phyloP scores from a whole-genome alignment of 768 basidiomycete species.

The Tubosaeta sp. region DNA sequence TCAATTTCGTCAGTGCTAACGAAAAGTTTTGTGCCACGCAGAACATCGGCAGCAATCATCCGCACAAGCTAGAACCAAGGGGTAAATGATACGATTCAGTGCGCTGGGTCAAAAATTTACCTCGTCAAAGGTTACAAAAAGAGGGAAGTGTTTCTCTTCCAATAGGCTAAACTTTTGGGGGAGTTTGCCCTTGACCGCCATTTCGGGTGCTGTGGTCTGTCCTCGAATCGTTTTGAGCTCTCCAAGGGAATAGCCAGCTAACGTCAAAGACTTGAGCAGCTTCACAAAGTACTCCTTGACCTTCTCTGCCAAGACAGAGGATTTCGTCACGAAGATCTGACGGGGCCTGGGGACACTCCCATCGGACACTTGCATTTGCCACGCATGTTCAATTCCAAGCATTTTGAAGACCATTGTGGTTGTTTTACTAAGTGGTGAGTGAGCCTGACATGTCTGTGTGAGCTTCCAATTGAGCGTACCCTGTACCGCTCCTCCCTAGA shows the following conservation, averaged over 20 bases:
- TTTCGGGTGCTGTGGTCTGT: slow-evolving; percentile 23
- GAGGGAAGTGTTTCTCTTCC: slow-evolving; percentile 57
- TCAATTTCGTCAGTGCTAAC: slow-evolving; percentile 11
- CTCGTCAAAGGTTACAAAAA: slow-evolving; percentile 64
- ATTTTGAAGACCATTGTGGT: slow-evolving; percentile 77
- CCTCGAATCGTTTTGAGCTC: slow-evolving; percentile 34
- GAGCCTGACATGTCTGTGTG: not conserved
- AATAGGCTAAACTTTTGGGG: slow-evolving; percentile 54
- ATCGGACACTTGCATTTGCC: slow-evolving; percentile 28
- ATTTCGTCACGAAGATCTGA: slow-evolving; percentile 73
- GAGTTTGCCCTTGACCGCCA: slow-evolving; percentile 33
- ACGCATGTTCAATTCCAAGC: slow-evolving; percentile 59
- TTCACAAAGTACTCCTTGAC: slow-evolving; percentile 65
- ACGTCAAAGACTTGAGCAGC: slow-evolving; percentile 41
- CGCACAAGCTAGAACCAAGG: slow-evolving; percentile 13
- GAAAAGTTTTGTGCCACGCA: slow-evolving; percentile 14
- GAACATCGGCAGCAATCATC: slow-evolving; percentile 26
- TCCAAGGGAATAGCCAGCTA: slow-evolving; percentile 32
- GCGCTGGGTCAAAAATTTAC: slow-evolving; percentile 31
- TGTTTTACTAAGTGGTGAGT: slow-evolving; percentile 49
- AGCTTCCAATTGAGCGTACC: slow-evolving; percentile 36
- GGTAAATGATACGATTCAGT: not conserved
- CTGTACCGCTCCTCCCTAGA: slow-evolving; percentile 69
- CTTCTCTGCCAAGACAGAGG: slow-evolving; percentile 56
- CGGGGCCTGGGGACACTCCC: slow-evolving; percentile 43